Percentiles rank a stretch among this genome's conserved stretches.
phyloP scores from a whole-genome alignment of 2,329 filamentous ascomycete genomes.

The Falciphora oryzae region DNA sequence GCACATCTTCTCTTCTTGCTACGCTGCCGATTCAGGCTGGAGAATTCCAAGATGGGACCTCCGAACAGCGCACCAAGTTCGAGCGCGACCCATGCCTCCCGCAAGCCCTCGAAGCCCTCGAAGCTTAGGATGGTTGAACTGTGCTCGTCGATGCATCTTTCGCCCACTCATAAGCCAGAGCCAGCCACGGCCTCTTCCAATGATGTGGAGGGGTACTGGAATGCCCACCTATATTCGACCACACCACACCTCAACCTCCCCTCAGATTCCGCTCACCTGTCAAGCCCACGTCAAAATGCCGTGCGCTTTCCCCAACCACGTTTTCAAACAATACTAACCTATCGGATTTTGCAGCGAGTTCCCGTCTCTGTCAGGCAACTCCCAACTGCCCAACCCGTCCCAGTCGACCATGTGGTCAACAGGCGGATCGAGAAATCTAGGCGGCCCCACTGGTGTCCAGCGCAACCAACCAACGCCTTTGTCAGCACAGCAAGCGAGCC shows the following conservation, averaged over 20 bases:
- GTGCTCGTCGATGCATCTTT: neutral
- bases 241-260: neutral
- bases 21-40: neutral
- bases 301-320: neutral
- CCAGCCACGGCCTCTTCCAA: slow-evolving; percentile 13
- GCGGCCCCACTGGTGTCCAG: slow-evolving; percentile 36
- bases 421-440: slow-evolving; percentile 41
- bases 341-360: slow-evolving; percentile 47
- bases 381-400: slow-evolving; percentile 43
- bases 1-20: neutral
- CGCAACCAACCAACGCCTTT: slow-evolving; percentile 47
- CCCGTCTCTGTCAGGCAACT: slow-evolving; percentile 57
- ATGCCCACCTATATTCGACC: neutral
- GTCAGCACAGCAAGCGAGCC: slow-evolving; percentile 40
- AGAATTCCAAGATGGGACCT: neutral
- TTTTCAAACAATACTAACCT: neutral
- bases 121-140: slow-evolving; percentile 7
- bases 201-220: slow-evolving; percentile 13
- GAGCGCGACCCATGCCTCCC: too few relatives aligned
- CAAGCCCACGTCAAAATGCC: neutral
- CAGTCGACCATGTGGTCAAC: slow-evolving; percentile 51
- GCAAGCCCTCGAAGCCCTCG: slow-evolving; percentile 4
- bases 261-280: neutral
- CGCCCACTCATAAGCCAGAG: neutral
- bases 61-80: neutral